phyloP scores from a whole-genome alignment of 306 rosid genomes.

The Vicia sativa region DNA sequence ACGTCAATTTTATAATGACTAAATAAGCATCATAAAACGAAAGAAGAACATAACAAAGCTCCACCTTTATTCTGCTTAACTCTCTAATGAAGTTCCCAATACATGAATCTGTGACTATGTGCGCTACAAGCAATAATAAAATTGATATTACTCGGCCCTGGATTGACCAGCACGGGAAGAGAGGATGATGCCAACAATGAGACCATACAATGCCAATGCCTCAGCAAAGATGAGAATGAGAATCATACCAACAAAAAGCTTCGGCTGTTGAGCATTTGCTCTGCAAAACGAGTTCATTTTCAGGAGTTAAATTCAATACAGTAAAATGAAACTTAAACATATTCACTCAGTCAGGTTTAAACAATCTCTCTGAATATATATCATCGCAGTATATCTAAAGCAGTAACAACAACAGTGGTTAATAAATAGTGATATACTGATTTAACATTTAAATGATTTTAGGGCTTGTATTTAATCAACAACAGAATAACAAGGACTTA shows the following conservation, averaged over 20 bases:
- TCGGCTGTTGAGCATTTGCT: conserved; percentile 74
- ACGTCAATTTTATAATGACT: conserved; percentile 21
- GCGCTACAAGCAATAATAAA: conserved; percentile 12
- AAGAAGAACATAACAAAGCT: conserved; percentile 33
- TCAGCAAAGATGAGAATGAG: conserved; percentile 80
- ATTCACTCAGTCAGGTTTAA: conserved; percentile 3
- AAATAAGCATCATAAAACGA: conserved; percentile 28
- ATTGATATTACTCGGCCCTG: conserved; percentile 57
- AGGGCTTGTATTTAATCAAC: not conserved
- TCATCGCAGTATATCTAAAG: conserved; percentile 2
- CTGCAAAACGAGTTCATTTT: conserved; percentile 37
- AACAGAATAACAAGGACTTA: conserved; percentile 1
- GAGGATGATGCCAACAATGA: conserved; percentile 78
- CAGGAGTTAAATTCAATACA: conserved; percentile 18
- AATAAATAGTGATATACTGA: not conserved
- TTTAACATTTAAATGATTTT: not conserved
- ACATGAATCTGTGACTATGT: conserved; percentile 20
- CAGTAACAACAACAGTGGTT: conserved; percentile 8
- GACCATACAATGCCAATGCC: conserved; percentile 77
- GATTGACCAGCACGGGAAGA: conserved; percentile 85
- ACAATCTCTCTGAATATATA: conserved; percentile 1
- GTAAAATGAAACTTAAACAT: not conserved
- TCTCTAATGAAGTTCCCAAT: conserved; percentile 26
- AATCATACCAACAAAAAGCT: conserved; percentile 74
- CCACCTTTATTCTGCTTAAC: conserved; percentile 12